Conservation (phyloP, 495 filamentous ascomycete genomes). For the Daldinia vernicosa region DNA sequence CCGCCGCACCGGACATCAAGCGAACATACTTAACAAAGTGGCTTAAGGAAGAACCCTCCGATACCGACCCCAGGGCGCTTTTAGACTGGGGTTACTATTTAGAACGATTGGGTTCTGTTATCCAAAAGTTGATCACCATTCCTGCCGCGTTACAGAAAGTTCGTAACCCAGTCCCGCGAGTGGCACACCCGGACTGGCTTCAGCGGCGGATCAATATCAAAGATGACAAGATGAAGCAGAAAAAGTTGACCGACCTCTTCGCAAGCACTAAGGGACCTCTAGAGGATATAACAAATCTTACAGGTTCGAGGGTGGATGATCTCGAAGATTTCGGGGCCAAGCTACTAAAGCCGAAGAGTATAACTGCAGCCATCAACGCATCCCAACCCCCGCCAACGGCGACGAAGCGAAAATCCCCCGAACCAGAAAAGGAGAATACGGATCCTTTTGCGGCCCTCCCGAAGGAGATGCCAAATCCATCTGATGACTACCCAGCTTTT, state of each 20-base stretch:
- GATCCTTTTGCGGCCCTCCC: slow-evolving; percentile 90
- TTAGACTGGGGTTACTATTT: slow-evolving; percentile 98
- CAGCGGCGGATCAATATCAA: slow-evolving; percentile 91
- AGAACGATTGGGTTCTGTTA: slow-evolving; percentile 92
- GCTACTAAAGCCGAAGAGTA: slow-evolving; percentile 73
- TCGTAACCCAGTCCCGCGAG: slow-evolving; percentile 89
- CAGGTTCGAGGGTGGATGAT: slow-evolving; percentile 64
- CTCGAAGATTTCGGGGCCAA: slow-evolving; percentile 86
- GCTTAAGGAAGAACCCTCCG: slow-evolving; percentile 90
- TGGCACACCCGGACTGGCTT: slow-evolving; percentile 96
- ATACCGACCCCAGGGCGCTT: slow-evolving; percentile 88
- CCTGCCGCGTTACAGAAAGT: slow-evolving; percentile 95
- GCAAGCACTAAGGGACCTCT: slow-evolving; percentile 70
- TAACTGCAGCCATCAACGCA: slow-evolving; percentile 63
- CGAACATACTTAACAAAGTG: slow-evolving; percentile 92
- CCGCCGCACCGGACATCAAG: slow-evolving; percentile 86
- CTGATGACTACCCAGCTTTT: slow-evolving; percentile 88
- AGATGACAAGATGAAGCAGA: slow-evolving; percentile 97
- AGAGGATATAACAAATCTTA: slow-evolving; percentile 75
- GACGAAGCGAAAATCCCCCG: slow-evolving; percentile 86
- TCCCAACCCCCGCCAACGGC: slow-evolving; percentile 54
- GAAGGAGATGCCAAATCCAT: slow-evolving; percentile 82
- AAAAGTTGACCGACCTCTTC: slow-evolving; percentile 97
- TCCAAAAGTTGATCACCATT: slow-evolving; percentile 99
- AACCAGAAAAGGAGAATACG: slow-evolving; percentile 63